Base-by-base conservation (phyloP, 2,329 filamentous ascomycete genomes). In the Chaetomium globosum region DNA sequence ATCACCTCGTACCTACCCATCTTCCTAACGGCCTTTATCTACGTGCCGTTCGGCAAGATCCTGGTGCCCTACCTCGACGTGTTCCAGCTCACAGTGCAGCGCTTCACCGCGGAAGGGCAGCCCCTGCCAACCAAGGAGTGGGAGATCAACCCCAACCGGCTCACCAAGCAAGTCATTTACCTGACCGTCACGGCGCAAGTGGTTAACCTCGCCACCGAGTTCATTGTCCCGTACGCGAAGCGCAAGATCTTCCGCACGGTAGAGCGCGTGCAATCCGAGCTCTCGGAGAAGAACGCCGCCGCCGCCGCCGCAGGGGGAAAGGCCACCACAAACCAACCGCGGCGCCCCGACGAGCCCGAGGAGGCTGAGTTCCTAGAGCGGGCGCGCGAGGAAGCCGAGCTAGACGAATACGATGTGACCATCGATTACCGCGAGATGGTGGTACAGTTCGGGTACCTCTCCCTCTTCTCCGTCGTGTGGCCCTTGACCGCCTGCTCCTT, bases 161-260 rank as follows among this genome's bases (percentile, higher is more conserved):
- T 98, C 43, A 90, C 89, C 71, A 91, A 93, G 71, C 94, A 98
- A 76, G 92, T 97, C 75, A 95, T 97, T 68, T 98, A 96, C 79
- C 95, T 96, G 68, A 96, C 94, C 0, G 91, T 98, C 36, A 97
- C 94, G 0, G 94, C 93, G 0, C 94, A 97, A 74, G 85, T 97
- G 46, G 89, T 99, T 71, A 95, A 91, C 74, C 89, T 97, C 61
- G 87, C 85, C 13, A 87, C 94, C 67, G 95, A 99, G 76, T 86
- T 93, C 5, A 80, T 97, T 43, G 86, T 97, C 1, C 95, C 95
- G 0, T 93, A 92, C 70, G 78, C 92, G 59, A 97, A 97, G 78
- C 89, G 91, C 67, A 87, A 87, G 72, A 86, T 89, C 0, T 89
- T 90, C 74, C 84, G 87, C 71, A 94, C 93, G 73, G 92, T 92